These are phyloP conservation scores for Hirsutella thompsonii DNA, from an alignment of 2,329 filamentous ascomycete species.

Conservation along the genomic window DNA sequence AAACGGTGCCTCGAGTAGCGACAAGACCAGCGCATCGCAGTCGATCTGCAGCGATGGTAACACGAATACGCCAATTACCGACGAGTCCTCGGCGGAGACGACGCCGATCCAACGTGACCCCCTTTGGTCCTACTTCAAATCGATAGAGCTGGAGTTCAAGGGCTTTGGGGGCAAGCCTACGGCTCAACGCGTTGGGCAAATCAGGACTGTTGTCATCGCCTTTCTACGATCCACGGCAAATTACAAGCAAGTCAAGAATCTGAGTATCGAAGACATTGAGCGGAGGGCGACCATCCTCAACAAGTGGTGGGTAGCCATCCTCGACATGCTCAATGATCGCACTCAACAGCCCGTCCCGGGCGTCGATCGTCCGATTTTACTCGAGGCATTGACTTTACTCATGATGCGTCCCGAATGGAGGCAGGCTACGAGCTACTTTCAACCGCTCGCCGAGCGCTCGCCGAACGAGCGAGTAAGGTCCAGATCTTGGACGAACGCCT, in stretches of 20 bases:
- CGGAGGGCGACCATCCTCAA: constrained; percentile 67
- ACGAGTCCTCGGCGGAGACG: constrained; percentile 34
- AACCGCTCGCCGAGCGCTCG: constrained; percentile 45
- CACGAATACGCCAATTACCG: constrained; percentile 21
- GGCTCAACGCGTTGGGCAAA: constrained; percentile 60
- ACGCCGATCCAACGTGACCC: constrained; percentile 32
- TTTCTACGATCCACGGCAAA: constrained; percentile 61
- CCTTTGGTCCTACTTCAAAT: constrained; percentile 41
- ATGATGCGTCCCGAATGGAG: constrained; percentile 89
- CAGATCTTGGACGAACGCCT: constrained; percentile 35
- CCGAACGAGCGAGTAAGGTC: constrained; percentile 30
- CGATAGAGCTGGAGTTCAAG: constrained; percentile 33
- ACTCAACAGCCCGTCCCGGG: constrained; percentile 59
- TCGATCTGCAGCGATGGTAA: constrained; percentile 26
- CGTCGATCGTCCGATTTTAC: constrained; percentile 67
- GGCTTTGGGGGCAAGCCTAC: constrained; percentile 61
- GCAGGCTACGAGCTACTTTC: constrained; percentile 53
- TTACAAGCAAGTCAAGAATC: constrained; percentile 48
- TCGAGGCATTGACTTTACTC: constrained; percentile 67
- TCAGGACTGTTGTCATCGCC: constrained; percentile 60
- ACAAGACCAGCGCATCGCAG: constrained; percentile 23
- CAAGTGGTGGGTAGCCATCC: constrained; percentile 77
- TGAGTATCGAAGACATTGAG: constrained; percentile 74
- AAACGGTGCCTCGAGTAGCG: constrained; percentile 25
- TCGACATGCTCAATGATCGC: constrained; percentile 69